Evolutionary conservation across 1,284 basidiomycete species (phyloP).

Genomic region (Fomes fomentarius): DNA sequence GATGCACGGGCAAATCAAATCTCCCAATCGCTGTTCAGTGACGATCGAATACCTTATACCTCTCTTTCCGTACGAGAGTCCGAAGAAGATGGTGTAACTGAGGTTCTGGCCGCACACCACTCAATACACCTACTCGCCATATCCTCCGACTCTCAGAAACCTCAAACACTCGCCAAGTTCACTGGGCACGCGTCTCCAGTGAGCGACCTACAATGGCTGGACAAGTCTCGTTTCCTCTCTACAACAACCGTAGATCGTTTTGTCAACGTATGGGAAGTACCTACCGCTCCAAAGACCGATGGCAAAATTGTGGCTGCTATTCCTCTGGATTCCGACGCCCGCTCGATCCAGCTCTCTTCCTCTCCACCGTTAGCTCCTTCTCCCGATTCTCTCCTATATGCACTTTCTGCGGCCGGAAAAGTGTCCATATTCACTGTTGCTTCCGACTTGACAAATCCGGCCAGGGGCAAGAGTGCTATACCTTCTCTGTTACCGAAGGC

Average conservation of each 20-base stretch:
- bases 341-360: slow-evolving; percentile 51
- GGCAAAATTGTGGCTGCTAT: slow-evolving; percentile 66
- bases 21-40: slow-evolving; percentile 52
- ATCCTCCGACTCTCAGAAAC: slow-evolving; percentile 41
- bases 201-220: slow-evolving; percentile 54
- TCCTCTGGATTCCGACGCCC: slow-evolving; percentile 70
- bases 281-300: slow-evolving; percentile 39
- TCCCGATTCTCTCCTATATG: slow-evolving; percentile 50
- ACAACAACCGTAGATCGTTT: slow-evolving; percentile 78
- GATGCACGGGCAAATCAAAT: slow-evolving; percentile 49
- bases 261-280: slow-evolving; percentile 67
- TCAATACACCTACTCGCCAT: slow-evolving; percentile 56
- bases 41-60: slow-evolving; percentile 60
- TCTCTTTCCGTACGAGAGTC: slow-evolving; percentile 48
- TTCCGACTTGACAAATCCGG: slow-evolving; percentile 44
- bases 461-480: slow-evolving; percentile 47
- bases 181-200: slow-evolving; percentile 71
- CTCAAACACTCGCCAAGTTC: slow-evolving; percentile 51
- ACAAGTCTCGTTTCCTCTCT: slow-evolving; percentile 62
- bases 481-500: slow-evolving; percentile 55
- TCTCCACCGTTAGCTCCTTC: slow-evolving; percentile 27
- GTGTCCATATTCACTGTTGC: slow-evolving; percentile 67
- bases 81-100: slow-evolving; percentile 35
- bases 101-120: slow-evolving; percentile 63
- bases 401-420: slow-evolving; percentile 69